These are phyloP conservation scores for Daedalea quercina DNA, from an alignment of 768 basidiomycete species.

Conservation along the genomic window DNA sequence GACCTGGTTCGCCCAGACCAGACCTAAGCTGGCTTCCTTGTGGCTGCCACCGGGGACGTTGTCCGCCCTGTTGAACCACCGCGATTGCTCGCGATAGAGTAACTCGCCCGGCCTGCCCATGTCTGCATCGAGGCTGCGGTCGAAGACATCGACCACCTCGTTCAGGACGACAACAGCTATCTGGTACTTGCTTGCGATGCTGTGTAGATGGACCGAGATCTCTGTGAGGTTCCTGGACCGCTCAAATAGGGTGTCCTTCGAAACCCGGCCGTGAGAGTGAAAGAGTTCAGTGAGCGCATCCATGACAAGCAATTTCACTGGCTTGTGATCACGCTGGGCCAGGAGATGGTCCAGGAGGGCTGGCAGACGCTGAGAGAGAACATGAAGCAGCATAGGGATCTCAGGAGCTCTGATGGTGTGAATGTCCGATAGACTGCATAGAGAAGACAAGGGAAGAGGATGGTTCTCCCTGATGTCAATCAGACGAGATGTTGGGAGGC, in stretches of 20 bases:
- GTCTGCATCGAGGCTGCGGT: conserved; percentile 12
- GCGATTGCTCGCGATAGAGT: conserved; percentile 65
- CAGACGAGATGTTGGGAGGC: conserved; percentile 61
- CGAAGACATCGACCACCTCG: conserved; percentile 72
- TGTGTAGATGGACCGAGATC: conserved; percentile 66
- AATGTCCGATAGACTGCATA: conserved; percentile 47
- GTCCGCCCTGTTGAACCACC: conserved; percentile 68
- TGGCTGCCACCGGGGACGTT: conserved; percentile 47
- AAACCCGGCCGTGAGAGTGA: conserved; percentile 53
- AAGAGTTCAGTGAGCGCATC: conserved; percentile 89
- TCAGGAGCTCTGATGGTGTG: conserved; percentile 56
- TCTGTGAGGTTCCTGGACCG: conserved; percentile 65
- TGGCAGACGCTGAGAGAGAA: conserved; percentile 51
- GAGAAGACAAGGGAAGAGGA: conserved; percentile 35
- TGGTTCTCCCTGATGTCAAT: conserved; percentile 55
- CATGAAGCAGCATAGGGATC: conserved; percentile 45
- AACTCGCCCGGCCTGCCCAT: conserved; percentile 31
- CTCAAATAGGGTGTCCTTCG: conserved; percentile 56
- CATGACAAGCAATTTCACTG: conserved; percentile 74
- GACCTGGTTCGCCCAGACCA: conserved; percentile 92
- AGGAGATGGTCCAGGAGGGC: conserved; percentile 35
- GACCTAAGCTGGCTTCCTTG: conserved; percentile 81
- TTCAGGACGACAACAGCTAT: conserved; percentile 83
- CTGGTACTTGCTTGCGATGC: conserved; percentile 52
- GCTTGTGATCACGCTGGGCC: conserved; percentile 32